phyloP scores from a whole-genome alignment of 306 rosid species.

The Gastrolobium villosum region DNA sequence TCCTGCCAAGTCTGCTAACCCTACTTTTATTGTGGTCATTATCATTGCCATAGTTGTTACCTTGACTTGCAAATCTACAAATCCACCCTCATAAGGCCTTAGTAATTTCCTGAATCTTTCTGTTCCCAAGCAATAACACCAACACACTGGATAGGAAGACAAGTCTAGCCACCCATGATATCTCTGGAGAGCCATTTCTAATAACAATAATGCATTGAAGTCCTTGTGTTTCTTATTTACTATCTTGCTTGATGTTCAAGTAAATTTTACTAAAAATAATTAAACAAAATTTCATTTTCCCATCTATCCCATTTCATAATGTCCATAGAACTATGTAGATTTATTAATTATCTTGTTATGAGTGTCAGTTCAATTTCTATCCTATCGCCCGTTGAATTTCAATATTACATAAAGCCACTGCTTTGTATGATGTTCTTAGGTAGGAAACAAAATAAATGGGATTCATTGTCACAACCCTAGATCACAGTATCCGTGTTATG shows the following conservation, averaged over 20 bases:
- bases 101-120: background rate
- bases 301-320: background rate
- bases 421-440: slow-evolving; percentile 12
- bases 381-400: slow-evolving; percentile 3
- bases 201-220: background rate
- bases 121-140: background rate
- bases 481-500: background rate
- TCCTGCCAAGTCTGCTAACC: slow-evolving; percentile 10
- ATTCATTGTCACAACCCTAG: background rate
- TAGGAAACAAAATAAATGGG: background rate
- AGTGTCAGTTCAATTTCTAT: background rate
- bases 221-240: background rate
- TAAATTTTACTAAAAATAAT: slow-evolving; percentile 18
- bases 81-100: background rate
- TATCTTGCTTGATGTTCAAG: background rate
- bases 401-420: background rate
- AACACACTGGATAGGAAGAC: background rate
- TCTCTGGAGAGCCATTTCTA: slow-evolving; percentile 1
- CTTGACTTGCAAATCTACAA: background rate
- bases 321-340: background rate
- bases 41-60: background rate
- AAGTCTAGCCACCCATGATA: background rate
- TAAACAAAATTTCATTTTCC: background rate
- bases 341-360: background rate
- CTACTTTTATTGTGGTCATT: slow-evolving; percentile 7